Percentiles rank a stretch among this genome's conserved stretches.
These are phyloP conservation scores for Aspergillus fijiensis DNA, from an alignment of 2,329 filamentous ascomycete species.

Conservation along the genomic window DNA sequence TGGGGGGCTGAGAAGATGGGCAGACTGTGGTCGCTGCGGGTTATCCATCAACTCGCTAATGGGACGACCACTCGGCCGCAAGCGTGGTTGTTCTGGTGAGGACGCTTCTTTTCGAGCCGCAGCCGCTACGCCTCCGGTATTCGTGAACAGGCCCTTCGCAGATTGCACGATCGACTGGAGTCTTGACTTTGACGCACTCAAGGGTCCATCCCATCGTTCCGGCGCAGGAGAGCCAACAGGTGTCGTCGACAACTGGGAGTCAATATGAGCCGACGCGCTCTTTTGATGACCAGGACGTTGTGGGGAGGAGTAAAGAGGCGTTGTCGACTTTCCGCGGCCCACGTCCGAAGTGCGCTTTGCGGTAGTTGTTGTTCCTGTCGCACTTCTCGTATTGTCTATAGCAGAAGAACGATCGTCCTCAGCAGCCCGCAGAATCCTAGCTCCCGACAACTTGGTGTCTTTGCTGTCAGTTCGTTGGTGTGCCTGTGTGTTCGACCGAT, in stretches of 20 bases:
- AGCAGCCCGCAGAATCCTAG: conserved; percentile 23
- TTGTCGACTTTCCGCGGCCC: conserved; percentile 65
- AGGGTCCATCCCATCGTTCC: conserved; percentile 67
- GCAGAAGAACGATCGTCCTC: conserved; percentile 12
- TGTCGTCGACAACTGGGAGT: conserved; percentile 55
- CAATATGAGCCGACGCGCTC: conserved; percentile 58
- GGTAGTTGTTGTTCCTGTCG: conserved; percentile 17
- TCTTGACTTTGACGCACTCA: conserved; percentile 91
- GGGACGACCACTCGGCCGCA: conserved; percentile 29
- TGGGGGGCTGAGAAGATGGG: conserved; percentile 31
- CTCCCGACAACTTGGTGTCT: conserved; percentile 45
- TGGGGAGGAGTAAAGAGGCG: conserved; percentile 58
- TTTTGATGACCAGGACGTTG: conserved; percentile 56
- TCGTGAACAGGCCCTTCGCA: conserved; percentile 81
- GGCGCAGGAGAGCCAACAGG: conserved; percentile 55
- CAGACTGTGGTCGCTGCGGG: conserved; percentile 20
- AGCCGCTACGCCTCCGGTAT: conserved; percentile 61
- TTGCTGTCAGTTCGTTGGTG: conserved; percentile 62
- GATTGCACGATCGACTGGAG: conserved; percentile 87
- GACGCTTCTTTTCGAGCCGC: conserved; percentile 59
- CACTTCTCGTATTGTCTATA: conserved; percentile 12
- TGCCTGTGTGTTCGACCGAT: conserved; percentile 57
- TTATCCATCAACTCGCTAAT: conserved; percentile 24
- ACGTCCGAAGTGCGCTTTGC: conserved; percentile 29
- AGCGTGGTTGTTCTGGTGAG: conserved; percentile 40